Percentiles rank a stretch among this genome's conserved stretches.
Conservation (phyloP, 768 basidiomycete genomes). For the Tylopilus plumbeoviolaceoides region DNA sequence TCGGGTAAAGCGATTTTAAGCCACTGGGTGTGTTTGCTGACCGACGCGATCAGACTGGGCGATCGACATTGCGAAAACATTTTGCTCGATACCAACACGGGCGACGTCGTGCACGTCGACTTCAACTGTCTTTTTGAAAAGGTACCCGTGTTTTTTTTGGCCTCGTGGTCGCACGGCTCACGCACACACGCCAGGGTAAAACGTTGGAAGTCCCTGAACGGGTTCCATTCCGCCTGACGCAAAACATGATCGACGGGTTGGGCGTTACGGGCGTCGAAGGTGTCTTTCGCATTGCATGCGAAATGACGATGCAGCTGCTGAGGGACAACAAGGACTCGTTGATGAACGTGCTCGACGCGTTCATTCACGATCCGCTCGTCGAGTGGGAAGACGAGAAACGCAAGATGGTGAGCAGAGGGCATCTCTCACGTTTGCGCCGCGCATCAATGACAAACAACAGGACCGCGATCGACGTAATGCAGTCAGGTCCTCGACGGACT, state of each 20-base stretch:
- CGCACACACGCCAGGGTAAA: conserved; percentile 51
- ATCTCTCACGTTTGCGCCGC: background rate
- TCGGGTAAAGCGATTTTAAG: conserved; percentile 54
- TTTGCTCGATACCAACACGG: conserved; percentile 80
- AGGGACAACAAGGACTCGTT: conserved; percentile 89
- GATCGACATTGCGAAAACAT: conserved; percentile 98
- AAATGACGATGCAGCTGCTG: conserved; percentile 83
- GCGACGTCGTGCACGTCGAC: conserved; percentile 94
- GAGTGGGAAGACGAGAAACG: conserved; percentile 90
- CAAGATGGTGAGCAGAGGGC: conserved; percentile 43
- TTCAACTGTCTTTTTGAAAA: conserved; percentile 98
- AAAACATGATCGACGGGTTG: conserved; percentile 87
- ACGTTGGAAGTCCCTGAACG: conserved; percentile 82
- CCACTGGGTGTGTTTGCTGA: background rate
- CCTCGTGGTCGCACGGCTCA: background rate
- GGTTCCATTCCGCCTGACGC: conserved; percentile 92
- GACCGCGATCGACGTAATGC: conserved; percentile 46
- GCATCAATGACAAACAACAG: conserved; percentile 22
- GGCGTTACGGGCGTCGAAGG: conserved; percentile 95
- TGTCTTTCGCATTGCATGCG: conserved; percentile 86
- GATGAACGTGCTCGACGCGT: conserved; percentile 94
- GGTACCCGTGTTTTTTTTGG: conserved; percentile 35
- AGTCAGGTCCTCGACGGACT: conserved; percentile 39
- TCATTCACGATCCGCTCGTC: conserved; percentile 93
- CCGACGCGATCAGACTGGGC: conserved; percentile 61